phyloP scores from a whole-genome alignment of 2,329 filamentous ascomycete genomes.

The Aspergillus pseudotamarii region DNA sequence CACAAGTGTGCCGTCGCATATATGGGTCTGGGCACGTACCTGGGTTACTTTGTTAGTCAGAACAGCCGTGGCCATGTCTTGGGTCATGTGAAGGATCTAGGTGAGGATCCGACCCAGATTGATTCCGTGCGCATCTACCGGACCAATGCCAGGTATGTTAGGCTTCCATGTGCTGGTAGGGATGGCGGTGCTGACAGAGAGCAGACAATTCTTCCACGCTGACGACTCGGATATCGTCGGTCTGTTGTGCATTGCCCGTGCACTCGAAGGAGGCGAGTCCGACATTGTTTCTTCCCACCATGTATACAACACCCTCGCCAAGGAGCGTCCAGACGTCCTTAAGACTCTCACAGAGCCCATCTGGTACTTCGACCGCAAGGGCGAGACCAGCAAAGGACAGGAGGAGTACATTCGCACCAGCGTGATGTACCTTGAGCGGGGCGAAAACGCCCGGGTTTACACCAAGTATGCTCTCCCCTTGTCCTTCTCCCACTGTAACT shows the following conservation, averaged over 20 bases:
- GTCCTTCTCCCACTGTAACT: neutral
- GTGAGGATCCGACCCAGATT: constrained; percentile 78
- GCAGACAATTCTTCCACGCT: constrained; percentile 78
- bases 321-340: constrained; percentile 75
- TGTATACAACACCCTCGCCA: constrained; percentile 79
- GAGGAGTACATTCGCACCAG: constrained; percentile 72
- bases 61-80: constrained; percentile 84
- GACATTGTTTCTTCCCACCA: constrained; percentile 78
- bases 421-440: constrained; percentile 76
- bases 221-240: constrained; percentile 84
- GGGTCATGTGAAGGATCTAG: constrained; percentile 86
- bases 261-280: constrained; percentile 79
- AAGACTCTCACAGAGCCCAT: constrained; percentile 73
- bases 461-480: constrained; percentile 59
- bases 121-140: constrained; percentile 89
- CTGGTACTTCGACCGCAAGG: constrained; percentile 93
- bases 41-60: constrained; percentile 86
- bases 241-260: constrained; percentile 76
- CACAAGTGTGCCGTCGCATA: constrained; percentile 85
- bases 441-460: constrained; percentile 68
- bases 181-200: neutral
- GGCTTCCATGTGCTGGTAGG: neutral
- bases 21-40: constrained; percentile 82
- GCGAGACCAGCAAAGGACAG: constrained; percentile 74
- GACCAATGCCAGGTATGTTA: constrained; percentile 68